A percentile compares a stretch with the other conserved stretches of the same genome.
Evolutionary conservation across 139 green algal genomes (phyloP).

Genomic region (Chlamydomonas sphaeroides): DNA sequence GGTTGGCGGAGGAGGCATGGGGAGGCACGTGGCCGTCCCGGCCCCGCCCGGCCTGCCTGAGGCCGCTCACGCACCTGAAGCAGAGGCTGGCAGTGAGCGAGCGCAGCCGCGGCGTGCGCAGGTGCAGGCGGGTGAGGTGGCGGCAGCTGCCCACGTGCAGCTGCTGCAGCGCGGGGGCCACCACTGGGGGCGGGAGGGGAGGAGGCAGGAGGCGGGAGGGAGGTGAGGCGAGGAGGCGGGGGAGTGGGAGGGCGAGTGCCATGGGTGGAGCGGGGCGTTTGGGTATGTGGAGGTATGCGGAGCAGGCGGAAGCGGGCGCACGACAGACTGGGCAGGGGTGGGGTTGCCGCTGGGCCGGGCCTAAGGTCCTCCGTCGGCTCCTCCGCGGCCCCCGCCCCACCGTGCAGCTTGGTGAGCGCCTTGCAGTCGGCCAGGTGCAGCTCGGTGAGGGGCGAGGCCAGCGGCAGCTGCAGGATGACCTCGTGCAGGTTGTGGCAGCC

Average conservation of each 20-base stretch:
- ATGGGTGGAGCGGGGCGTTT: too few species aligned
- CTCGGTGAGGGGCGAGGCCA: conserved; percentile 50
- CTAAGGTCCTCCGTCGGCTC: too few species aligned
- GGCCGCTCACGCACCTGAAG: conserved; percentile 33
- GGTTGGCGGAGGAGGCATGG: neutral
- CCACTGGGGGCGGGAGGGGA: neutral
- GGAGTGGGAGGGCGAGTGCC: too few species aligned
- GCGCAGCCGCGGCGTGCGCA: conserved; percentile 47
- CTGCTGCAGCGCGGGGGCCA: conserved; percentile 48
- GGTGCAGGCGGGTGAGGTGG: conserved; percentile 27
- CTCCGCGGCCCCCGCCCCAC: neutral
- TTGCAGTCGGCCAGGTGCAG: conserved; percentile 57
- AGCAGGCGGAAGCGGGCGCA: too few species aligned
- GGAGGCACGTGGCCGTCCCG: too few species aligned
- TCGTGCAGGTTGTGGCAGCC: conserved; percentile 59
- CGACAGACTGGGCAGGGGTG: too few species aligned
- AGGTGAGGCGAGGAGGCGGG: too few species aligned
- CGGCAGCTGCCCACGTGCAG: conserved; percentile 56
- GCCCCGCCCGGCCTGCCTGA: too few species aligned
- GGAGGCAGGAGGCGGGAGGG: neutral
- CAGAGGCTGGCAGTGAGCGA: conserved; percentile 54
- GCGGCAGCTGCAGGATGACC: conserved; percentile 55
- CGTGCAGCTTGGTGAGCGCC: conserved; percentile 43
- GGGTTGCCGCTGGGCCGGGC: too few species aligned
- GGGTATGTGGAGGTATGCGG: too few species aligned